Conservation (phyloP, 345 rosid species). For the Durio zibethinus region DNA sequence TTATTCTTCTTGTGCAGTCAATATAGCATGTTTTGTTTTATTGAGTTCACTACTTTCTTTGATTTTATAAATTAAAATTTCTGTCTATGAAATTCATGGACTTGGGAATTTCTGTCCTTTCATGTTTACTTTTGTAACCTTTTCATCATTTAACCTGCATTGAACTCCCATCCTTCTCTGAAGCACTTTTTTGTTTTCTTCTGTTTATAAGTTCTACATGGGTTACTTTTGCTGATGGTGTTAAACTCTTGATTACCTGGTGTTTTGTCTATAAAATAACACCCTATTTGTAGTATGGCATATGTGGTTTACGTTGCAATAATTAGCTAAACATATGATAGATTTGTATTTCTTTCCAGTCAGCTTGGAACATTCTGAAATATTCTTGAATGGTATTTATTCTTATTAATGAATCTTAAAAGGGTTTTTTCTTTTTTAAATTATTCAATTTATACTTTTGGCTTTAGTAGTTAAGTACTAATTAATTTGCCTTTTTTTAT, state of each 20-base stretch:
- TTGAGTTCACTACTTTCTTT: neutral
- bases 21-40: neutral
- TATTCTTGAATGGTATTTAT: neutral
- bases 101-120: neutral
- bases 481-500: slow-evolving; percentile 28
- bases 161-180: neutral
- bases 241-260: neutral
- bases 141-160: neutral
- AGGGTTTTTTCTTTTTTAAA: neutral
- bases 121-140: neutral
- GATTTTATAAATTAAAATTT: neutral
- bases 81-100: neutral
- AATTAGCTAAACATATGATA: neutral
- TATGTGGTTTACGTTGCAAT: neutral
- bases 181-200: neutral
- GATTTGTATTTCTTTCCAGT: neutral
- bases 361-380: neutral
- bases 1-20: neutral
- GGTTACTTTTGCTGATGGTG: neutral
- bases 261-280: neutral
- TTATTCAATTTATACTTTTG: neutral
- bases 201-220: neutral
- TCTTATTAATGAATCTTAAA: neutral
- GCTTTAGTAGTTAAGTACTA: slow-evolving; percentile 8
- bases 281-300: neutral